phyloP scores from a whole-genome alignment of 345 rosid species.

The Jatropha curcas region DNA sequence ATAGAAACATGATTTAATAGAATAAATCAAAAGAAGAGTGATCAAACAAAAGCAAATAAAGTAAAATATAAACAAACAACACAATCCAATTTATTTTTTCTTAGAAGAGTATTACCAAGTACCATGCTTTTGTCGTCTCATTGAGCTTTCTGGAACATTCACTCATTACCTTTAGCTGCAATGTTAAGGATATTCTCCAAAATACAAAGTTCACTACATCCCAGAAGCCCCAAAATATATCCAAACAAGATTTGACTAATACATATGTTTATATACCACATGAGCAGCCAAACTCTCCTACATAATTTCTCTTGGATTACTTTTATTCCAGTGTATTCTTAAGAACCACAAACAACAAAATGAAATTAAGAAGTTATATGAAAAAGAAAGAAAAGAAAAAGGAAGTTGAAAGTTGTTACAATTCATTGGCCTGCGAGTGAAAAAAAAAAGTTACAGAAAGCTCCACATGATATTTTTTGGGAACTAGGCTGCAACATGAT shows the following conservation, averaged over 20 bases:
- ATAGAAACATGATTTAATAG: neutral
- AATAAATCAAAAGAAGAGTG: neutral
- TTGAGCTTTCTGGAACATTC: neutral
- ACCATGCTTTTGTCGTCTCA: neutral
- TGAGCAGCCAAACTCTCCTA: too few relatives aligned
- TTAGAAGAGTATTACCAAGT: neutral
- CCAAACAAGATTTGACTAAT: neutral
- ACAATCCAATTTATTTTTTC: neutral
- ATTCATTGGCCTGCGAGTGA: neutral
- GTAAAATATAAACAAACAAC: slow-evolving; percentile 1
- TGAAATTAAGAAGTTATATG: neutral
- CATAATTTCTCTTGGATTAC: neutral
- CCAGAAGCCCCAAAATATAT: neutral
- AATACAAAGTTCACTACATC: neutral
- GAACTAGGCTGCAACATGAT: neutral
- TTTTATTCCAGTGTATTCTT: neutral
- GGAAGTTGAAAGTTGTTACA: neutral
- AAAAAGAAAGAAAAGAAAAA: neutral
- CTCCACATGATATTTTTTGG: neutral
- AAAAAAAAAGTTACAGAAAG: neutral
- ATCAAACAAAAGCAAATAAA: neutral
- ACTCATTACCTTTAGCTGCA: neutral
- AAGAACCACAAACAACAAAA: neutral
- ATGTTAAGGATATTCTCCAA: neutral
- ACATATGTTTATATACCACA: neutral